Conservation (phyloP, 2,329 filamentous ascomycete genomes). For the Curvularia verruculosa region DNA sequence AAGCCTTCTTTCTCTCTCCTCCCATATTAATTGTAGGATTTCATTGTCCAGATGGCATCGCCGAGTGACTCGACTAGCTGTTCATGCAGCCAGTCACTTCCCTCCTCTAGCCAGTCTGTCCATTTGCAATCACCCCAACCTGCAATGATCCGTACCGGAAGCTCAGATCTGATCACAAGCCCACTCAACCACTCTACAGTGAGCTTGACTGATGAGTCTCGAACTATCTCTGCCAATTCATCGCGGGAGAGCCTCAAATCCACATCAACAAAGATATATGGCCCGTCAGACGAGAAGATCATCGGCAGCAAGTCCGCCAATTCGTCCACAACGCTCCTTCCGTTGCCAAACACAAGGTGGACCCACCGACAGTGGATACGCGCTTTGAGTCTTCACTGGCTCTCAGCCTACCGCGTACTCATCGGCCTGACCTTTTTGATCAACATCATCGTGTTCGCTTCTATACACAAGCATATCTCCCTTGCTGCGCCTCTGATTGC, state of each 20-base stretch:
- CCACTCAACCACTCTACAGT: slow-evolving; percentile 1
- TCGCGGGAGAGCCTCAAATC: background rate
- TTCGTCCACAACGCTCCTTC: background rate
- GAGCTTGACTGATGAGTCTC: background rate
- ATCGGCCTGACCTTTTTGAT: slow-evolving; percentile 12
- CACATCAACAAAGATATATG: background rate
- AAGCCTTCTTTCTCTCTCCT: background rate
- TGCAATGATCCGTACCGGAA: background rate
- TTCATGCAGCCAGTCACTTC: background rate
- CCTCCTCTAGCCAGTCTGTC: background rate
- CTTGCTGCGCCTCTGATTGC: slow-evolving; percentile 27
- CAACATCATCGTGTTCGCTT: slow-evolving; percentile 14
- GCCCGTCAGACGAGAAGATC: background rate
- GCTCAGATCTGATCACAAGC: background rate
- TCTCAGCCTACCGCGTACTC: slow-evolving; percentile 27
- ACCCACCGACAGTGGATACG: slow-evolving; percentile 3
- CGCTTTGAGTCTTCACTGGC: slow-evolving; percentile 20
- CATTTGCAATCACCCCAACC: background rate
- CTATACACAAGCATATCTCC: background rate
- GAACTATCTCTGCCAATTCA: background rate
- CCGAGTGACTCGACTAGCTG: background rate
- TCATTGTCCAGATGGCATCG: background rate
- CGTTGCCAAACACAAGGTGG: background rate
- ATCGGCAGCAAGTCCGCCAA: background rate
- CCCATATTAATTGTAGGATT: background rate